A percentile compares a stretch with the other conserved stretches of the same genome.
These are phyloP conservation scores for Physaria fendleri DNA, from an alignment of 345 rosid genomes.

Conservation along the genomic window DNA sequence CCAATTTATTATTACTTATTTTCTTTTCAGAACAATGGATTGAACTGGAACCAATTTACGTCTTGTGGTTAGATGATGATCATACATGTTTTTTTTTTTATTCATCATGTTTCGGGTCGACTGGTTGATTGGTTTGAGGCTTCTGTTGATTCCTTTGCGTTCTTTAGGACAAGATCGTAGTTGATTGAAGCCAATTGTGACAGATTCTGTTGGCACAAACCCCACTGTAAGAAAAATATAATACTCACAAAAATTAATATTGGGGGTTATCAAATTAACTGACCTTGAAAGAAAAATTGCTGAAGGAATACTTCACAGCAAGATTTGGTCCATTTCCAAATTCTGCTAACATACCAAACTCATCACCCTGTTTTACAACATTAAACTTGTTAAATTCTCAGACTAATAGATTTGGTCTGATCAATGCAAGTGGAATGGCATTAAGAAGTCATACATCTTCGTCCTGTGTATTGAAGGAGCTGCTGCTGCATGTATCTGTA, in stretches of 20 bases:
- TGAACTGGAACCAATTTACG: neutral
- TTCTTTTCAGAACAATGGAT: neutral
- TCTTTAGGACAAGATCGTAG: slow-evolving; percentile 66
- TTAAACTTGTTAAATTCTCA: neutral
- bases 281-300: slow-evolving; percentile 96
- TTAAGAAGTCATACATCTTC: slow-evolving; percentile 67
- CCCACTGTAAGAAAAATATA: neutral
- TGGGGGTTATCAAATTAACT: slow-evolving; percentile 4
- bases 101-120: slow-evolving; percentile 11
- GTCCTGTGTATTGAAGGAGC: slow-evolving; percentile 60
- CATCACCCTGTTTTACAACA: slow-evolving; percentile 57
- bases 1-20: slow-evolving; percentile 5
- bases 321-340: slow-evolving; percentile 51
- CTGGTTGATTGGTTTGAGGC: slow-evolving; percentile 39
- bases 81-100: neutral
- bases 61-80: slow-evolving; percentile 7
- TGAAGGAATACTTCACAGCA: slow-evolving; percentile 79
- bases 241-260: neutral
- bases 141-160: slow-evolving; percentile 45
- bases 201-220: slow-evolving; percentile 50
- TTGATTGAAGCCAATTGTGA: slow-evolving; percentile 91
- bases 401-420: too few relatives aligned
- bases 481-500: slow-evolving; percentile 72
- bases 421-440: too few relatives aligned
- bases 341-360: slow-evolving; percentile 74